Percentiles rank a stretch among this genome's conserved stretches.
Conservation (phyloP, 345 rosid species). For the Excoecaria agallocha region DNA sequence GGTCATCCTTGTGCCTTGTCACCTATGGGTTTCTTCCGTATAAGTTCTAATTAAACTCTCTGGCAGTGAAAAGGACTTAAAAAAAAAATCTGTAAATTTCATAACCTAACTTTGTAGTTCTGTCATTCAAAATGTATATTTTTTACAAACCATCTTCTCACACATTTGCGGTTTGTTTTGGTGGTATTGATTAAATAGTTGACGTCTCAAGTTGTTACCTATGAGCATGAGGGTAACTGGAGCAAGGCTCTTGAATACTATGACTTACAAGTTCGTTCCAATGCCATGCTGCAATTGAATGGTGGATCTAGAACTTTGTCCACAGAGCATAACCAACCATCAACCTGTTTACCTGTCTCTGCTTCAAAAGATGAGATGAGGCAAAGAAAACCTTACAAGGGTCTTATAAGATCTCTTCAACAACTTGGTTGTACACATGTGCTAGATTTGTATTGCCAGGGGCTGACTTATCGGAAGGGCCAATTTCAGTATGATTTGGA, state of each 20-base stretch:
- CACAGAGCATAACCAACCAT: conserved; percentile 31
- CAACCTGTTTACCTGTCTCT: conserved; percentile 29
- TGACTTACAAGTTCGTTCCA: conserved; percentile 82
- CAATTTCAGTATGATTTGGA: conserved; percentile 71
- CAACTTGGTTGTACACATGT: conserved; percentile 88
- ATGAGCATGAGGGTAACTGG: conserved; percentile 98
- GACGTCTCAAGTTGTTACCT: conserved; percentile 84
- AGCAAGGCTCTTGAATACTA: conserved; percentile 90
- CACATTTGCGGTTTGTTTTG: conserved; percentile 19
- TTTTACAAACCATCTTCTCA: conserved; percentile 11
- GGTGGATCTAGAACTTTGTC: conserved; percentile 37
- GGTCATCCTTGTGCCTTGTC: neutral
- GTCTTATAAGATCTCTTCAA: conserved; percentile 87
- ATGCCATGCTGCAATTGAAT: conserved; percentile 36
- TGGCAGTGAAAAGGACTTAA: neutral
- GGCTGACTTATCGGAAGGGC: conserved; percentile 67
- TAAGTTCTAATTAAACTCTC: neutral
- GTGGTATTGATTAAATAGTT: conserved; percentile 43
- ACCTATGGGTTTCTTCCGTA: neutral
- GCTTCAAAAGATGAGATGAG: conserved; percentile 42
- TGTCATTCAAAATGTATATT: neutral
- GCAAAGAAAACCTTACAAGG: conserved; percentile 73
- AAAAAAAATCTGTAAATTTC: neutral
- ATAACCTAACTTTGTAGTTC: neutral
- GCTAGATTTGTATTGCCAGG: conserved; percentile 82